Conservation (phyloP, 192 early-diverging fungal species). For the Backusella sp. region DNA sequence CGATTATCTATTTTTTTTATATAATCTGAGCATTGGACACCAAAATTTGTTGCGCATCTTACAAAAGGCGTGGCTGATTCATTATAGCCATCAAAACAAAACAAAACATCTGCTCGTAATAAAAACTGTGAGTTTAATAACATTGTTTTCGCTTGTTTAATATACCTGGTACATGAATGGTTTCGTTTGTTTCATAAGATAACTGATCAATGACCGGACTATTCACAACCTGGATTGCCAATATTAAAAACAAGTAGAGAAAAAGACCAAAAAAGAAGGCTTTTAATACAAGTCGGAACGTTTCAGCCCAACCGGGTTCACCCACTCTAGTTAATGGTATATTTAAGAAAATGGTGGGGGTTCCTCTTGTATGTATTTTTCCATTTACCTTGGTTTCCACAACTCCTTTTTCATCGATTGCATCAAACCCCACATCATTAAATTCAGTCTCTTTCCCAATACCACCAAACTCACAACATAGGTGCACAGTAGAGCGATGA, state of each 20-base stretch:
- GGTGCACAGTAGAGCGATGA: not conserved
- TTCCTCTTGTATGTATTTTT: not conserved
- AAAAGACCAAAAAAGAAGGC: conserved; percentile 3
- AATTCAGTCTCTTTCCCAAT: not conserved
- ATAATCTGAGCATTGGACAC: not conserved
- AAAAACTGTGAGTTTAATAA: not conserved
- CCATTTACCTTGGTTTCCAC: conserved; percentile 11
- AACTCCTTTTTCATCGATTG: not conserved
- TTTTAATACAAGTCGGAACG: not conserved
- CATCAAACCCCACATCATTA: not conserved
- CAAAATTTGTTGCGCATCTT: conserved; percentile 1
- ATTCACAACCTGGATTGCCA: not conserved
- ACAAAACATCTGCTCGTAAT: not conserved
- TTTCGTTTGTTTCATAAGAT: not conserved
- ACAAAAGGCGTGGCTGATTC: not conserved
- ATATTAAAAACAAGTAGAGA: conserved; percentile 1
- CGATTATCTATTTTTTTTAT: not conserved
- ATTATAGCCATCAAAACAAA: conserved; percentile 5
- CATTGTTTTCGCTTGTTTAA: not conserved
- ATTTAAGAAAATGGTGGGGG: not conserved
- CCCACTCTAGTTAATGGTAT: not conserved
- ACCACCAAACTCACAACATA: not conserved
- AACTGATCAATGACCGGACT: conserved; percentile 3
- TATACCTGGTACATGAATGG: not conserved
- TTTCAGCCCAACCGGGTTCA: conserved; percentile 8